Evolutionary conservation across 208 protist genomes (phyloP), one percentile per base, ranked within the genome.

Genomic region (Trypanosoma cruzi): DNA sequence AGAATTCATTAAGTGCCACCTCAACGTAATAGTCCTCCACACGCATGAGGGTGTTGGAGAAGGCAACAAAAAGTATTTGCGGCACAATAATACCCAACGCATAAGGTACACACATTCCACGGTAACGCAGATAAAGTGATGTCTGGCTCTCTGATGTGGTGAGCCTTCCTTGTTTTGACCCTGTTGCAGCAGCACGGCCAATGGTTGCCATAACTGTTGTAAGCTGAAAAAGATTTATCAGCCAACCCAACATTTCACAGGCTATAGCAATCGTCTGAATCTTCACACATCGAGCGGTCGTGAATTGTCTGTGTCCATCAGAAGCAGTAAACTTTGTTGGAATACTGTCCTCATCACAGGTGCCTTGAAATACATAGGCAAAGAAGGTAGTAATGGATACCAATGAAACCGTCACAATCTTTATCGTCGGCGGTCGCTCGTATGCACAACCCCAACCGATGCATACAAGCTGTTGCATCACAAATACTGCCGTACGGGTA

Each of bases 361-460:
- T 75, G 56, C 46, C 61, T 22, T 34, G 18, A 10, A 67, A 62
- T 22, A 82, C 59, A 42, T 77, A 68, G 6, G 71, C 32, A 36
- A 81, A 55, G 48, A 88, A 85, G 40, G 67, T 59, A 14, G 58
- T 66, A 16, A 78, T 48, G n/a, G 75, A 84, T 52, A 58, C 49
- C 28, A 87, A 8, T 60, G 55, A 50, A 18, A 81, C 64, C 2
- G 81, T 60, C 0, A 88, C 37, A 42, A 80, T 79, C 31, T 82
- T 64, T 22, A 55, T 67, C 0, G 75, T 78, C 10, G 79, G 71
- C 0, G 84, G 60, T 5, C 50, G 48, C 0, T 70, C 24, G 70
- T 81, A 88, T 14, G 84, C 84, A n/a, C 84, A 71, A 1, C 86
- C 86, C 82, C 81, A 92, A 0, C 83, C 86, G 62, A 92, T 59